Conservation (phyloP, 768 basidiomycete species). For the Suillus decipiens region DNA sequence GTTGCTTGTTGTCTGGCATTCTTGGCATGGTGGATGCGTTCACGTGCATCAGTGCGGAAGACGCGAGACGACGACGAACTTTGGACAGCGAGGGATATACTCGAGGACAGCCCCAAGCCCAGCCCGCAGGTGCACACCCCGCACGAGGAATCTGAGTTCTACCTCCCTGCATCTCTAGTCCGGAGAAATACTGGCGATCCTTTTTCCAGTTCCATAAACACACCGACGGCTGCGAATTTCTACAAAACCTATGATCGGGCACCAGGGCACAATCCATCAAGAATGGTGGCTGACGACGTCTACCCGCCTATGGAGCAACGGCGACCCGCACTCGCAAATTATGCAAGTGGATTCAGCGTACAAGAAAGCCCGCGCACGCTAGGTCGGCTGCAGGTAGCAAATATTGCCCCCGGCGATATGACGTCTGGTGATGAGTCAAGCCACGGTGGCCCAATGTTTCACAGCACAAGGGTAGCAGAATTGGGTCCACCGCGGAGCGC, state of each 20-base stretch:
- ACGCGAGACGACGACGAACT: conserved; percentile 34
- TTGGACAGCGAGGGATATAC: conserved; percentile 34
- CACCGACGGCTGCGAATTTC: conserved; percentile 14
- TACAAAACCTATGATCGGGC: conserved; percentile 9
- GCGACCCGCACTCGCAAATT: conserved; percentile 29
- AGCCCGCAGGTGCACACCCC: conserved; percentile 6
- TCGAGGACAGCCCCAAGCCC: conserved; percentile 13
- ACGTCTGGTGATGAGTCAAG: conserved; percentile 33
- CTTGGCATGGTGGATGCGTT: conserved; percentile 51
- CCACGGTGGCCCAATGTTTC: background rate
- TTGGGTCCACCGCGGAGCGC: conserved; percentile 20
- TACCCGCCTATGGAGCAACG: conserved; percentile 9
- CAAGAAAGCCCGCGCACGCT: conserved; percentile 39
- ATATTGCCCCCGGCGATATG: conserved; percentile 48
- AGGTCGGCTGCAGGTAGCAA: conserved; percentile 49
- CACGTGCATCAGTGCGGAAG: conserved; percentile 37
- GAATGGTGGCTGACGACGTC: conserved; percentile 23
- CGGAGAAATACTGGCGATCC: conserved; percentile 21
- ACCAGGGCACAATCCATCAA: conserved; percentile 19
- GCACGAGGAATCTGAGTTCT: conserved; percentile 21
- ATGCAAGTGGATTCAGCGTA: conserved; percentile 27
- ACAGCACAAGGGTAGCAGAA: conserved; percentile 5
- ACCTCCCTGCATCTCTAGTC: conserved; percentile 27
- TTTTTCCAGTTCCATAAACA: conserved; percentile 18
- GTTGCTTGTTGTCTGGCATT: conserved; percentile 47